Evolutionary conservation across 2,329 filamentous ascomycete genomes (phyloP).

Genomic region (Malbranchea zuffiana): DNA sequence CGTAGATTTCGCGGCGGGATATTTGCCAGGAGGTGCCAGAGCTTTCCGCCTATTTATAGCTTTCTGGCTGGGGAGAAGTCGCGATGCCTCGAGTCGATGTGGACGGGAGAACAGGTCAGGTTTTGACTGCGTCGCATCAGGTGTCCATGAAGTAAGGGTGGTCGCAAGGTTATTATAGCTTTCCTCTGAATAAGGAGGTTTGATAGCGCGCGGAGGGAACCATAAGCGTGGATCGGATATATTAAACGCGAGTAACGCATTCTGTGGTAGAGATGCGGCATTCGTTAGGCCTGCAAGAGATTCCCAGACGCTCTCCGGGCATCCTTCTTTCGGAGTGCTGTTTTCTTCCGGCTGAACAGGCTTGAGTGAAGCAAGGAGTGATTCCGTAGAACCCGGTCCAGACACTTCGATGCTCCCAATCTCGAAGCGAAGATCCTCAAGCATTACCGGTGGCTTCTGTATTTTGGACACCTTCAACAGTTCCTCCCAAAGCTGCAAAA

Average conservation of each 20-base stretch:
- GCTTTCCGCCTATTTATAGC: slow-evolving; percentile 67
- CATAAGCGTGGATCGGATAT: slow-evolving; percentile 68
- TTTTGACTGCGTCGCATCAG: slow-evolving; percentile 41
- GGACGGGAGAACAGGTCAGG: slow-evolving; percentile 57
- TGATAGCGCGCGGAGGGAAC: slow-evolving; percentile 56
- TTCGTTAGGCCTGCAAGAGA: slow-evolving; percentile 48
- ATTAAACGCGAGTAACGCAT: slow-evolving; percentile 60
- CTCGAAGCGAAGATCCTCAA: slow-evolving; percentile 60
- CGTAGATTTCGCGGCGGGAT: slow-evolving; percentile 44
- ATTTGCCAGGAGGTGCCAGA: slow-evolving; percentile 50
- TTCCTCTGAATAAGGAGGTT: slow-evolving; percentile 29
- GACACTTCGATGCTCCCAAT: slow-evolving; percentile 60
- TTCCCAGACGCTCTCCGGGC: slow-evolving; percentile 32
- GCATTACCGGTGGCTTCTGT: slow-evolving; percentile 49
- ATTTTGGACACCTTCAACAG: slow-evolving; percentile 48
- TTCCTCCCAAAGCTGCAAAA: slow-evolving; percentile 54
- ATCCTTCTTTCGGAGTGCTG: slow-evolving; percentile 17
- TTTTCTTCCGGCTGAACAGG: slow-evolving; percentile 32
- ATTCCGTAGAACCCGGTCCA: slow-evolving; percentile 68
- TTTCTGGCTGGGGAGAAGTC: slow-evolving; percentile 62
- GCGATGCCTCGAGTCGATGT: slow-evolving; percentile 52
- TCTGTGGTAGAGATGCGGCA: slow-evolving; percentile 56
- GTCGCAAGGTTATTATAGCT: slow-evolving; percentile 43
- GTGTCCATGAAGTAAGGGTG: slow-evolving; percentile 56
- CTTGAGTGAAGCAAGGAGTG: slow-evolving; percentile 58